Conservation (phyloP, 257 asterid genomes). For the Lithospermum erythrorhizon region DNA sequence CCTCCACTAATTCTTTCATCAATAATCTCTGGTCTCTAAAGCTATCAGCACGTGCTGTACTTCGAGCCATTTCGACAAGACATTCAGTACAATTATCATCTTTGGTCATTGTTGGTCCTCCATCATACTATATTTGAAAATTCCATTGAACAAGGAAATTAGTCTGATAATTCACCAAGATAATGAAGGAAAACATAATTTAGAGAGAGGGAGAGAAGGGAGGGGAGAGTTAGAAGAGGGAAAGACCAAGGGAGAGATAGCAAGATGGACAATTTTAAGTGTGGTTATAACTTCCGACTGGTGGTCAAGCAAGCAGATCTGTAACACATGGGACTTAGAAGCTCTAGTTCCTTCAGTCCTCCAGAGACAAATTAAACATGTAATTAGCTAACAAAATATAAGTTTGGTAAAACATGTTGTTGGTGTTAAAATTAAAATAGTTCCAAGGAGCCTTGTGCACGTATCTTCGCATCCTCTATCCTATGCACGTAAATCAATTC, state of each 20-base stretch:
- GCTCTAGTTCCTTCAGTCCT: too few species aligned
- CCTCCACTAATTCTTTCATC: conserved; percentile 92
- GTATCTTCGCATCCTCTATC: too few species aligned
- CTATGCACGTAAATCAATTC: too few species aligned
- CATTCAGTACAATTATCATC: conserved; percentile 68
- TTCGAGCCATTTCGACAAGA: conserved; percentile 63
- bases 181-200: conserved; percentile 10
- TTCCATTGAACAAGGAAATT: conserved; percentile 24
- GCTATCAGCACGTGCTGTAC: conserved; percentile 50
- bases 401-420: too few species aligned
- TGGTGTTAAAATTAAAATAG: too few species aligned
- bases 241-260: neutral
- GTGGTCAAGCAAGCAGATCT: neutral
- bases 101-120: conserved; percentile 76
- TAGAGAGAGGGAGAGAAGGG: neutral
- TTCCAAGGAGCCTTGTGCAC: too few species aligned
- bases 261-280: neutral
- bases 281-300: too few species aligned
- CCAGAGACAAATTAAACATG: too few species aligned
- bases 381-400: too few species aligned
- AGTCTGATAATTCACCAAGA: conserved; percentile 9
- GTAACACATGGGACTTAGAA: too few species aligned
- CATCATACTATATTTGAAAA: conserved; percentile 54
- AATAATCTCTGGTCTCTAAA: conserved; percentile 62
- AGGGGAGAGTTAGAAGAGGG: neutral